These are phyloP conservation scores for Angomonas ambiguus DNA, from an alignment of 208 protist genomes.

Conservation along the genomic window DNA sequence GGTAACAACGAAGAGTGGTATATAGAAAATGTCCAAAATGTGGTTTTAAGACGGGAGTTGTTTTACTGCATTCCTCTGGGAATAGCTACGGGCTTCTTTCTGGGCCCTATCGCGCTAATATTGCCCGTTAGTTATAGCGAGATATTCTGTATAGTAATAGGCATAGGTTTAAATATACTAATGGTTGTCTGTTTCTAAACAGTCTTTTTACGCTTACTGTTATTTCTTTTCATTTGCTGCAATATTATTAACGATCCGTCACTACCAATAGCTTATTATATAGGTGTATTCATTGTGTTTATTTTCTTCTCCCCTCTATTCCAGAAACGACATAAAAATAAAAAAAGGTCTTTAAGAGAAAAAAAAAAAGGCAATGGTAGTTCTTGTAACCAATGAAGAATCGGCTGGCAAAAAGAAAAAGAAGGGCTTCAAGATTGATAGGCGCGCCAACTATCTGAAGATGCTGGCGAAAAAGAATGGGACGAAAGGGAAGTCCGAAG, in stretches of 20 bases:
- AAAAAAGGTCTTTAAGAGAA: too few relatives aligned
- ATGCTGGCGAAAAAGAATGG: constrained; percentile 34
- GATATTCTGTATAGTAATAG: background rate
- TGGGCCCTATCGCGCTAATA: constrained; percentile 15
- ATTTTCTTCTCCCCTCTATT: background rate
- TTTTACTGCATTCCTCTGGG: background rate
- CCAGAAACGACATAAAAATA: too few relatives aligned
- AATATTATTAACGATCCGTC: too few relatives aligned
- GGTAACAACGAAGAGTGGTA: background rate
- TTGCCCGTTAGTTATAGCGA: constrained; percentile 1
- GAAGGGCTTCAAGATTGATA: constrained; percentile 86
- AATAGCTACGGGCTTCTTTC: constrained; percentile 9
- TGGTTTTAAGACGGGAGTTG: background rate
- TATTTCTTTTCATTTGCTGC: too few relatives aligned
- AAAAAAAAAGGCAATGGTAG: background rate
- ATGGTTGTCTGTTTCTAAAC: too few relatives aligned
- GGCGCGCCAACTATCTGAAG: constrained; percentile 66
- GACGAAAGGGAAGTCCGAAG: constrained; percentile 43
- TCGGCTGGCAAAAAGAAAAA: constrained; percentile 47
- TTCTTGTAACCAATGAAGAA: background rate
- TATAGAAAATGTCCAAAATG: background rate
- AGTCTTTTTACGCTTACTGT: too few relatives aligned
- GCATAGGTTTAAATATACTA: background rate
- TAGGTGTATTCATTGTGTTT: too few relatives aligned
- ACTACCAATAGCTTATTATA: too few relatives aligned